phyloP scores from a whole-genome alignment of 2,329 filamentous ascomycete genomes.

The Shiraia sp. region DNA sequence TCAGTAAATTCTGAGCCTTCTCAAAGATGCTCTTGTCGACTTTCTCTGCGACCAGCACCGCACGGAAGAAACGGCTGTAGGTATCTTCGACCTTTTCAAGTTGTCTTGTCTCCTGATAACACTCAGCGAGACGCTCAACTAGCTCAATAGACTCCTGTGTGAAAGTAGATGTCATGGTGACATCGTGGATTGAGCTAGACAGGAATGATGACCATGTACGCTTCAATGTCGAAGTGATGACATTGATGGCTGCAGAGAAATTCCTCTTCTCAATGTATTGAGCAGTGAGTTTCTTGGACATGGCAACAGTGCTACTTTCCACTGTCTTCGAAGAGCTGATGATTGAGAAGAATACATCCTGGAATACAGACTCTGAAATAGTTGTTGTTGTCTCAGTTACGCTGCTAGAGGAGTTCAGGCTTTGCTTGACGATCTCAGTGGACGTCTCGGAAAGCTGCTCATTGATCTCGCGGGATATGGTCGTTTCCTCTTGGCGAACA shows the following conservation, averaged over 20 bases:
- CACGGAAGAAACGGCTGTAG: slow-evolving; percentile 46
- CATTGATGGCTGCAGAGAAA: slow-evolving; percentile 52
- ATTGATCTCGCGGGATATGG: slow-evolving; percentile 49
- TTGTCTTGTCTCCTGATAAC: slow-evolving; percentile 47
- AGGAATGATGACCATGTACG: slow-evolving; percentile 54
- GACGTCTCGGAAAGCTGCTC: slow-evolving; percentile 46
- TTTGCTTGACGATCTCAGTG: slow-evolving; percentile 49
- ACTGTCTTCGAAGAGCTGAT: slow-evolving; percentile 46
- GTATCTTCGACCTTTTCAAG: slow-evolving; percentile 46
- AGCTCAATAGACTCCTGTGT: slow-evolving; percentile 53
- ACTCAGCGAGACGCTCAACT: slow-evolving; percentile 52
- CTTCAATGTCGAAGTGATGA: slow-evolving; percentile 52
- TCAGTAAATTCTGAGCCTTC: slow-evolving; percentile 37
- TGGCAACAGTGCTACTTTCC: slow-evolving; percentile 47
- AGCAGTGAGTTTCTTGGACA: slow-evolving; percentile 46
- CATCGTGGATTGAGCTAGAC: slow-evolving; percentile 49
- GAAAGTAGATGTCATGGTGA: slow-evolving; percentile 49
- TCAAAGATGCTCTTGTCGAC: slow-evolving; percentile 39
- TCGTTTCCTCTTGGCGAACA: slow-evolving; percentile 41
- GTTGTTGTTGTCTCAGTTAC: slow-evolving; percentile 43
- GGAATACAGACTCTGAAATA: slow-evolving; percentile 48
- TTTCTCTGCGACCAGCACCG: slow-evolving; percentile 35
- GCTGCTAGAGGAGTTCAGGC: slow-evolving; percentile 28
- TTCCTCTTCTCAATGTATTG: slow-evolving; percentile 53
- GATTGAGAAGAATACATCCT: slow-evolving; percentile 50